These are phyloP conservation scores for Salix suchowensis DNA, from an alignment of 345 rosid species.

Conservation along the genomic window DNA sequence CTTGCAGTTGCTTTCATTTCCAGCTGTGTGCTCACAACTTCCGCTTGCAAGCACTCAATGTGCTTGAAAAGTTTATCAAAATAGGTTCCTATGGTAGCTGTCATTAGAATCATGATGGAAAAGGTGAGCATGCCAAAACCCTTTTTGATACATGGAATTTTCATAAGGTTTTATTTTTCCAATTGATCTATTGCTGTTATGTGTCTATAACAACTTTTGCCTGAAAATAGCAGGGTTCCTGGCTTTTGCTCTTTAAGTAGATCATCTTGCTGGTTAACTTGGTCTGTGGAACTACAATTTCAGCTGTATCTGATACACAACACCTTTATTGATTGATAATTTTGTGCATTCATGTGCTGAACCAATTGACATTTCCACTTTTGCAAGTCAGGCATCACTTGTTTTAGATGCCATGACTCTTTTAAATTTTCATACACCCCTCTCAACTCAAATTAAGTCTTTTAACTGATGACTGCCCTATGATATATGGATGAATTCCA, in stretches of 20 bases:
- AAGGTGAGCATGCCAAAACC: constrained; percentile 36
- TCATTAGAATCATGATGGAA: constrained; percentile 73
- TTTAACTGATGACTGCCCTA: background rate
- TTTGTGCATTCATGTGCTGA: background rate
- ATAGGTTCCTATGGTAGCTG: constrained; percentile 94
- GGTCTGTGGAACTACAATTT: background rate
- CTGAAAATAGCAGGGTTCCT: background rate
- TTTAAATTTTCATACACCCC: background rate
- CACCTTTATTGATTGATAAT: background rate
- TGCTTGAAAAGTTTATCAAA: constrained; percentile 50
- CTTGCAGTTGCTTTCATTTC: constrained; percentile 97
- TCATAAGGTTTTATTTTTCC: background rate
- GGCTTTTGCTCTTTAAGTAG: background rate
- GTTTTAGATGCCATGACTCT: background rate
- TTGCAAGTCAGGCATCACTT: background rate
- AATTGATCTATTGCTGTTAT: background rate
- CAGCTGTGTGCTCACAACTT: constrained; percentile 88
- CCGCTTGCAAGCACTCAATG: constrained; percentile 78
- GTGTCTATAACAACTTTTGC: background rate
- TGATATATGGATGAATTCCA: background rate
- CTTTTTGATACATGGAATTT: background rate
- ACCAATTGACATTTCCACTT: background rate
- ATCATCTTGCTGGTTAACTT: background rate
- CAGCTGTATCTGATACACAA: background rate
- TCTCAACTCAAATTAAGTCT: background rate